Conservation (phyloP, 2,329 filamentous ascomycete genomes). For the Sarocladium kiliense region DNA sequence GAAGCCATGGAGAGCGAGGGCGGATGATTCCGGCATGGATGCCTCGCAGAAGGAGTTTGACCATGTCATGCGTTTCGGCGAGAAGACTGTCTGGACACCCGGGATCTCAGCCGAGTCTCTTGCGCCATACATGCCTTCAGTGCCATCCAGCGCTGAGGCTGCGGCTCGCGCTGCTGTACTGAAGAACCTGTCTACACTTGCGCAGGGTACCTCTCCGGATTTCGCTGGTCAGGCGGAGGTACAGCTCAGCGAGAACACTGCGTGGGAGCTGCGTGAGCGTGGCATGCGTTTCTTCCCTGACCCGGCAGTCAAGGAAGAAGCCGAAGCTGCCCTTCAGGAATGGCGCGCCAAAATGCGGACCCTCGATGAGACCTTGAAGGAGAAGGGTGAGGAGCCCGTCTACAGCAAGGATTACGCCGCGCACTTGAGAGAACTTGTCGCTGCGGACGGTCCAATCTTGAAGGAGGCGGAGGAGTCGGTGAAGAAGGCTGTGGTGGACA, state of each 20-base stretch:
- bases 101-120: constrained; percentile 27
- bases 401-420: constrained; percentile 12
- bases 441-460: constrained; percentile 21
- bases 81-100: constrained; percentile 24
- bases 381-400: constrained; percentile 12
- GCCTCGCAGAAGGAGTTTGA: constrained; percentile 28
- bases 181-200: constrained; percentile 29
- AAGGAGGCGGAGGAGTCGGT: constrained; percentile 27
- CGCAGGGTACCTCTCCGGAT: constrained; percentile 21
- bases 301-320: constrained; percentile 20
- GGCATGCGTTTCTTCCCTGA: constrained; percentile 28
- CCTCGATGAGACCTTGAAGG: constrained; percentile 12
- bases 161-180: constrained; percentile 27
- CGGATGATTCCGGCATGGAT: not conserved
- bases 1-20: not conserved
- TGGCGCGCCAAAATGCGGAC: constrained; percentile 14
- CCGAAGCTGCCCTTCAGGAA: constrained; percentile 24
- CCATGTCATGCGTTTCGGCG: constrained; percentile 29
- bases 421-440: constrained; percentile 12
- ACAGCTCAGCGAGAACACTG: constrained; percentile 25
- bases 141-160: constrained; percentile 21
- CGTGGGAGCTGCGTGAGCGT: constrained; percentile 22
- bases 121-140: constrained; percentile 23
- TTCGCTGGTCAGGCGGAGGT: constrained; percentile 24
- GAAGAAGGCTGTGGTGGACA: constrained; percentile 25